Evolutionary conservation across 2,329 filamentous ascomycete species (phyloP), one percentile per base, ranked within the genome.

Genomic region (Aureobasidium sp.): DNA sequence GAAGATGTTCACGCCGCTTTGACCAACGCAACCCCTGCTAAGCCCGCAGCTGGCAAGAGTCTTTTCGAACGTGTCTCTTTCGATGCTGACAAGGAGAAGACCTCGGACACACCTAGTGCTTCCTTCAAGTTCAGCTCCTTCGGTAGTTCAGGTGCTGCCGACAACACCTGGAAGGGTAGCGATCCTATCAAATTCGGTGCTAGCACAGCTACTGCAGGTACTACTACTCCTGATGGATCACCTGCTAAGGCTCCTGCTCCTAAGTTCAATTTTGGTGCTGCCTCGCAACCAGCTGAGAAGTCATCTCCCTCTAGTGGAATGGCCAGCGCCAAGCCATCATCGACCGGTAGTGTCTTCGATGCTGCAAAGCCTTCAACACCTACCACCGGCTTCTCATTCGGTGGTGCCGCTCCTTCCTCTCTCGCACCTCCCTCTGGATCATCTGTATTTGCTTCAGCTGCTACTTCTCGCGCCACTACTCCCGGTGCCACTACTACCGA

Each of bases 111-210:
- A 17, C 48, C 60, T 27, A 47, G 48, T 15, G 48, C 60, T 32
- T 61, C 62, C 4, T 55, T 62, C 58, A 62, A 61, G 53, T 62
- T 62, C 53, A 47, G 36, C 57, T 66, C 63, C 1, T 60, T 60
- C n/a, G 59, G 61, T 34, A 62, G 46, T 17, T 59, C 63, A 2
- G 68, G 66, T 41, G 66, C 68, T 39, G 65, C 63, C 23, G 77
- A 81, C 65, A 73, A 80, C 55, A 80, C 78, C 2, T 81, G 78
- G 78, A 79, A 79, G 65, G 71, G 71, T 8, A 74, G 75, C 47
- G 75, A 73, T 4, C 76, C 78, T 5, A 79, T 82, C 67, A 80
- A 79, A 59, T 81, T 81, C 62, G 74, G 72, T n/a, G 65, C 65
- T 10, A 66, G 68, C 36, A 64, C 65, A 10, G 71, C 70, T 20